phyloP scores from a whole-genome alignment of 169 alveolate genomes.

The Cryptosporidium parvum region DNA sequence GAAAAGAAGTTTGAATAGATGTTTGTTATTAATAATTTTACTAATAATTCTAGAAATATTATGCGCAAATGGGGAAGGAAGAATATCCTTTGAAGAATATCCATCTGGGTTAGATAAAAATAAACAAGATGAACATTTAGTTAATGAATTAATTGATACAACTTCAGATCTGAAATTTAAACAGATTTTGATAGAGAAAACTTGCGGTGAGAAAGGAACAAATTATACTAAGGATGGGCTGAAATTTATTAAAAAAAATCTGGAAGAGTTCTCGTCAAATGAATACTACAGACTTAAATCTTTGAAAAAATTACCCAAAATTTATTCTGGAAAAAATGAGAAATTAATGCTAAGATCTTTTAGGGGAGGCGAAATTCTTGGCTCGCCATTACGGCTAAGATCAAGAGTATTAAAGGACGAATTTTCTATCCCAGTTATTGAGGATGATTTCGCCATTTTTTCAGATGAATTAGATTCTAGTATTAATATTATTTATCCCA shows the following conservation, averaged over 20 bases:
- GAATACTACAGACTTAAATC: constrained; percentile 25
- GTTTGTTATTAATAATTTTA: background rate
- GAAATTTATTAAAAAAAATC: constrained; percentile 1
- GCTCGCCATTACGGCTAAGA: constrained; percentile 64
- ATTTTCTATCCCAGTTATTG: constrained; percentile 36
- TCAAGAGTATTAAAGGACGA: constrained; percentile 14
- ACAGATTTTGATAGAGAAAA: constrained; percentile 10
- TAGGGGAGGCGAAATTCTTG: constrained; percentile 44
- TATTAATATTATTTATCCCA: background rate
- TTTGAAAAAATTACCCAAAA: constrained; percentile 27
- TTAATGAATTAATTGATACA: background rate
- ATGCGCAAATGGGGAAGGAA: background rate
- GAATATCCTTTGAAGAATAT: background rate
- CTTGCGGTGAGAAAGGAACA: constrained; percentile 49
- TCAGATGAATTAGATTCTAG: background rate
- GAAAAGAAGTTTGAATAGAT: background rate
- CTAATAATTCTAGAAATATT: background rate
- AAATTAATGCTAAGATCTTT: constrained; percentile 32
- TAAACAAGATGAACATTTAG: background rate
- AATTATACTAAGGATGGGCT: constrained; percentile 10
- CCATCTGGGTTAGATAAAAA: background rate
- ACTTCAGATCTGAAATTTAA: constrained; percentile 3
- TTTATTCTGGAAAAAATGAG: constrained; percentile 42
- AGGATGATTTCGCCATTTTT: constrained; percentile 46
- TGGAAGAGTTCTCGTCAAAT: constrained; percentile 31